These are phyloP conservation scores for Strobilomyces confusus DNA, from an alignment of 768 basidiomycete genomes.

Conservation along the genomic window DNA sequence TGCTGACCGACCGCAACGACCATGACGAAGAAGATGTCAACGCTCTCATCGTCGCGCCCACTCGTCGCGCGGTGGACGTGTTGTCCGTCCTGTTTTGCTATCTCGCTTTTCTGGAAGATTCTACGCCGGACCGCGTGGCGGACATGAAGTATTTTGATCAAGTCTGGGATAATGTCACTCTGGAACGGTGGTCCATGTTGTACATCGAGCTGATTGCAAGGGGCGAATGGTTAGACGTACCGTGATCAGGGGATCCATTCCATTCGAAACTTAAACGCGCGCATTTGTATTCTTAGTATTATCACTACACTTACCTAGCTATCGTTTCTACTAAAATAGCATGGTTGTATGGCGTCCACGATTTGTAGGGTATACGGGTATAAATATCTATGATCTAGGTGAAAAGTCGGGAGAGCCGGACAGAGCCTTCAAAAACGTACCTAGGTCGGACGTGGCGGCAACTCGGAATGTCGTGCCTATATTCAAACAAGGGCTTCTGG, in stretches of 20 bases:
- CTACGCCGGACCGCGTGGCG: not conserved
- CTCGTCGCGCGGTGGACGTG: slow-evolving; percentile 8
- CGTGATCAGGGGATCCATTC: no score
- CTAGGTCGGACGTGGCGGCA: no score
- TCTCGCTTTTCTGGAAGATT: slow-evolving; percentile 10
- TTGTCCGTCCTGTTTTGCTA: slow-evolving; percentile 11
- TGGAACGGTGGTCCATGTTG: not conserved
- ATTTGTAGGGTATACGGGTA: not conserved
- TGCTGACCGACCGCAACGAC: not conserved
- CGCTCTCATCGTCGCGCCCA: slow-evolving; percentile 13
- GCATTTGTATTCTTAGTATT: not conserved
- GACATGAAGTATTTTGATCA: not conserved
- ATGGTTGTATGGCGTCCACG: not conserved
- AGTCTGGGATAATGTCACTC: not conserved
- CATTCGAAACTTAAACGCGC: no score
- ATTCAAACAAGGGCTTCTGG: no score
- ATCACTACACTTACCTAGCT: not conserved
- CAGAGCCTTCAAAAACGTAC: no score
- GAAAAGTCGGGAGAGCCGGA: no score
- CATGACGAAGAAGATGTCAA: not conserved
- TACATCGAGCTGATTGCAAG: not conserved
- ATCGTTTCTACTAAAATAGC: not conserved
- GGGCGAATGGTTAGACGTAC: not conserved
- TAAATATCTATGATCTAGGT: no score
- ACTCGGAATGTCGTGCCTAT: no score